Evolutionary conservation across 805 yeast genomes (phyloP), one percentile per base, ranked within the genome.

Genomic region (Kluyveromyces lactis): DNA sequence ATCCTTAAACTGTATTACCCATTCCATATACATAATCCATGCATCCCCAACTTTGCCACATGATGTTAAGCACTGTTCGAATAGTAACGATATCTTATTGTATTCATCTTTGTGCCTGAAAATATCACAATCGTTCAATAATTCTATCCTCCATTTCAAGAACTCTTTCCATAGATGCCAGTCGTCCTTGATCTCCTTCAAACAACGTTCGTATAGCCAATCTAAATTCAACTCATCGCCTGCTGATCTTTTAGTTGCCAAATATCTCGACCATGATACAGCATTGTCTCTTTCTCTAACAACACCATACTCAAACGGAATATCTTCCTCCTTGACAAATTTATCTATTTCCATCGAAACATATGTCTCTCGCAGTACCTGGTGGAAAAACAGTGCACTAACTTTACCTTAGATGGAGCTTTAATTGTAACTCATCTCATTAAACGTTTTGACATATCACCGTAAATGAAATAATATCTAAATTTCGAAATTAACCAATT

Each of bases 1-100:
- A 60, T 38, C 61, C 58, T 15, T 60, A 44, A 27, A 70, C 42
- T 44, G 59, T 60, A 28, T 55, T 45, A 76, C 75, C 56, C 69
- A 75, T 16, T 61, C 48, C 32, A 81, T 60, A 41, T 75, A 82
- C 43, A 70, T 51, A 1, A 67, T 60, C 73, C 92, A 73, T 24
- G 81, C 46, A 3, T 69, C 68, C 55, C 79, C 43, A 26, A 28
- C 36, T 13, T 39, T 36, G n/a, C 19, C 24, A 24, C 46, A 49
- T 7, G 30, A 19, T 17, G 58, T 51, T 41, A 80, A 48, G 16
- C 80, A 65, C 18, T 64, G 51, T 33, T 72, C 73, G 53, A 73
- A 81, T 15, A 74, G 58, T 11, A 44, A 39, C 46, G 68, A 64
- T n/a, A 72, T 65, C 11, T 50, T 45, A 6, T 27, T 40, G 42